A percentile compares a stretch with the other conserved stretches of the same genome.
Conservation (phyloP, 768 basidiomycete genomes). For the Xanthoconium purpureum region DNA sequence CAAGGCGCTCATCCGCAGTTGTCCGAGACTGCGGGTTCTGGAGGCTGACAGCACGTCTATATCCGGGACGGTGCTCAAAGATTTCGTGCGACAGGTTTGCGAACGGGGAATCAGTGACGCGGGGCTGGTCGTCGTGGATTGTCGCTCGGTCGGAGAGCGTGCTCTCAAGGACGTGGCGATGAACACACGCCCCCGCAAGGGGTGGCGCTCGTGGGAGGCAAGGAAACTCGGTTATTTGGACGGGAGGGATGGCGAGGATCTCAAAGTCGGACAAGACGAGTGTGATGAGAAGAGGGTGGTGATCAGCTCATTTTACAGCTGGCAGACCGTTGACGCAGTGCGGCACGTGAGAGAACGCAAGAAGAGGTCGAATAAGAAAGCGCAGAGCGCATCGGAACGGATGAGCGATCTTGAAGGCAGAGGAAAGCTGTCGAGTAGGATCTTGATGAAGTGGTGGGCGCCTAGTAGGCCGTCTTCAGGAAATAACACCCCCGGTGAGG, state of each 20-base stretch:
- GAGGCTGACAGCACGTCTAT: constrained; percentile 83
- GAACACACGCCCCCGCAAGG: constrained; percentile 63
- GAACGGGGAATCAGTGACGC: constrained; percentile 50
- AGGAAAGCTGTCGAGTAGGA: constrained; percentile 20
- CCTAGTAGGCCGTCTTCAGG: constrained; percentile 50
- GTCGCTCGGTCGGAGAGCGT: constrained; percentile 63
- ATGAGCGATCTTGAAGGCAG: constrained; percentile 31
- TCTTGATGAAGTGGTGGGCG: constrained; percentile 35
- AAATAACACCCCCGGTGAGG: constrained; percentile 47
- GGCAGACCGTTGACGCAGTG: constrained; percentile 84
- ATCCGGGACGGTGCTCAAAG: constrained; percentile 53
- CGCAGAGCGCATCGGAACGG: constrained; percentile 34
- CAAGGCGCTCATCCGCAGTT: constrained; percentile 58
- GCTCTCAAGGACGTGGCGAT: constrained; percentile 58
- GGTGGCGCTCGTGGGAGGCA: constrained; percentile 74
- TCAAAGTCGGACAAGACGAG: constrained; percentile 75
- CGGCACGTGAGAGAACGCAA: constrained; percentile 60
- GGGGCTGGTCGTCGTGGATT: constrained; percentile 69
- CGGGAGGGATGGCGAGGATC: constrained; percentile 60
- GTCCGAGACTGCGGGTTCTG: constrained; percentile 58
- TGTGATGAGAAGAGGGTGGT: constrained; percentile 72
- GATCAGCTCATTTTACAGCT: constrained; percentile 81
- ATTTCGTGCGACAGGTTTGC: constrained; percentile 60
- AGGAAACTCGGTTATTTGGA: constrained; percentile 70
- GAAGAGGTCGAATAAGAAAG: constrained; percentile 49